These are phyloP conservation scores for Alternaria dauci DNA, from an alignment of 2,329 filamentous ascomycete genomes.

Conservation along the genomic window DNA sequence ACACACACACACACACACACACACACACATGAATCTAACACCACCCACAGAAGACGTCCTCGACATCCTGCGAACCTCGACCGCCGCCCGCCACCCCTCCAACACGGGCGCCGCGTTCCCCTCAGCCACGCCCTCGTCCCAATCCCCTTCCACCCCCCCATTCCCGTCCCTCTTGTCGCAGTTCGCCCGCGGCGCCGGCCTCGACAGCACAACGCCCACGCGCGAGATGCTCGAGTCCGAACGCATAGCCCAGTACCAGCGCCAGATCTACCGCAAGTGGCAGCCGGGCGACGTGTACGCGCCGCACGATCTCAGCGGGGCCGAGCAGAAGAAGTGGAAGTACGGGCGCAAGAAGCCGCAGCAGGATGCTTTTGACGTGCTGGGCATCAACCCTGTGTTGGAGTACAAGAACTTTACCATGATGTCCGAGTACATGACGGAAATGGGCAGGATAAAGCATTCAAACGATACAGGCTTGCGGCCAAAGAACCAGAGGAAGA, in stretches of 20 bases:
- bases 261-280: conserved; percentile 76
- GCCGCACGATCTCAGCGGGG: conserved; percentile 81
- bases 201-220: conserved; percentile 26
- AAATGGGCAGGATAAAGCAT: conserved; percentile 85
- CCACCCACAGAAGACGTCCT: conserved; percentile 27
- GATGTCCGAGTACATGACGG: conserved; percentile 86
- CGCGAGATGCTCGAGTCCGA: conserved; percentile 41
- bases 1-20: neutral
- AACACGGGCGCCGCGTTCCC: neutral
- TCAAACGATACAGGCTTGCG: conserved; percentile 78
- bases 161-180: conserved; percentile 14
- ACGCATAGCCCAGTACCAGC: conserved; percentile 61
- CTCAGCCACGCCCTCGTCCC: too few relatives aligned
- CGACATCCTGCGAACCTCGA: conserved; percentile 28
- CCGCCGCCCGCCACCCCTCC: conserved; percentile 17
- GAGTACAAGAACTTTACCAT: conserved; percentile 97
- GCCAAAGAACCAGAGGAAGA: conserved; percentile 88
- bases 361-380: conserved; percentile 77
- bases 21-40: conserved; percentile 14
- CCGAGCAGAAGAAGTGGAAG: conserved; percentile 85
- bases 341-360: conserved; percentile 58
- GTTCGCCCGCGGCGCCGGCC: conserved; percentile 30
- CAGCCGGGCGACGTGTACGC: conserved; percentile 84
- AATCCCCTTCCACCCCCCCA: too few relatives aligned
- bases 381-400: conserved; percentile 81